Percentiles rank a stretch among this genome's conserved stretches.
Conservation (phyloP, 116 monocot genomes). For the Zostera marina region DNA sequence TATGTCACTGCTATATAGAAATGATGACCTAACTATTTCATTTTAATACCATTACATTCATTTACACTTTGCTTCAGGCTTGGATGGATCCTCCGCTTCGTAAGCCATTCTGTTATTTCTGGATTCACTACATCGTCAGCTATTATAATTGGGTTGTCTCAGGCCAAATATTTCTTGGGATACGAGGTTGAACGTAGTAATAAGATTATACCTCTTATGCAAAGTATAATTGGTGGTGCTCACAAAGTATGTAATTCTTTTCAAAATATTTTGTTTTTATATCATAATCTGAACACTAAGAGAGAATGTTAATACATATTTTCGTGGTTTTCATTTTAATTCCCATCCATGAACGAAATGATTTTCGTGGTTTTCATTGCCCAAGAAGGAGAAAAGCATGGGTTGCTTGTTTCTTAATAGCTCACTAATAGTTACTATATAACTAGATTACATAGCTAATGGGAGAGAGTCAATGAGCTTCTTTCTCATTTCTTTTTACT, state of each 20-base stretch:
- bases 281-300: background rate
- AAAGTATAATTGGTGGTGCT: constrained; percentile 76
- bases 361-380: no score
- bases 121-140: constrained; percentile 92
- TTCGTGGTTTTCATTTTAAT: no score
- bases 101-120: constrained; percentile 95
- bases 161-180: constrained; percentile 90
- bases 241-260: constrained; percentile 26
- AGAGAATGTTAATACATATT: no score
- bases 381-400: no score
- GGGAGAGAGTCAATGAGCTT: no score
- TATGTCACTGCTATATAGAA: background rate
- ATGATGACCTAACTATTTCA: background rate
- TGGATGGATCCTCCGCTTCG: constrained; percentile 89
- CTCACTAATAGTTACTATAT: no score
- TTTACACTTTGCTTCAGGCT: constrained; percentile 36
- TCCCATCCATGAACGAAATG: no score
- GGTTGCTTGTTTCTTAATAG: no score
- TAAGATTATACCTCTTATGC: constrained; percentile 69
- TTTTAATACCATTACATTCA: background rate
- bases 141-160: constrained; percentile 85
- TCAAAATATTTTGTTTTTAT: background rate
- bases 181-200: constrained; percentile 67
- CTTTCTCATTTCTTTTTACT: no score
- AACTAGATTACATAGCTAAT: no score